These are phyloP conservation scores for Kwoniella dejecticola DNA, from an alignment of 768 basidiomycete genomes.

Conservation along the genomic window DNA sequence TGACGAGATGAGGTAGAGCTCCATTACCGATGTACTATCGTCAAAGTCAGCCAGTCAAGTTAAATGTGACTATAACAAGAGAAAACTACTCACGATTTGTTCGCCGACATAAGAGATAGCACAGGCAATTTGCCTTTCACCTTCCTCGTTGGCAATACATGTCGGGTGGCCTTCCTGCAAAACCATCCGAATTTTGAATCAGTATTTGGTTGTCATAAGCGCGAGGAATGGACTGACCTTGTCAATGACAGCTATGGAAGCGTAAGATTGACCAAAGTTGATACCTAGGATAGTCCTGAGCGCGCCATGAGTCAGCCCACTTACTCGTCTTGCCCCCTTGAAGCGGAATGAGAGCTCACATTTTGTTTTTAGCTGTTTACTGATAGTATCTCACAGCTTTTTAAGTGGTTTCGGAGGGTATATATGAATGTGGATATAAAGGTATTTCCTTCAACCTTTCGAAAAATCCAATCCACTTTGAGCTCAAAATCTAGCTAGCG, in stretches of 20 bases:
- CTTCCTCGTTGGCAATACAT: slow-evolving; percentile 97
- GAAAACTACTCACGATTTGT: slow-evolving; percentile 81
- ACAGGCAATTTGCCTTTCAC: slow-evolving; percentile 95
- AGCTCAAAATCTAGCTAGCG: background rate
- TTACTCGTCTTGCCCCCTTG: no score
- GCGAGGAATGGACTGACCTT: slow-evolving; percentile 64
- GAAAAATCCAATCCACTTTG: slow-evolving; percentile 7
- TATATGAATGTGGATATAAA: no score
- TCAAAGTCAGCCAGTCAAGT: background rate
- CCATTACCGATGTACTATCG: slow-evolving; percentile 90
- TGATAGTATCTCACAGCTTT: background rate
- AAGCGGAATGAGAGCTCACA: no score
- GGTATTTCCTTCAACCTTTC: no score
- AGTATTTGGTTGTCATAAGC: no score
- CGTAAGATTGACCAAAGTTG: slow-evolving; percentile 93
- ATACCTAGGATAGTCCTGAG: slow-evolving; percentile 67
- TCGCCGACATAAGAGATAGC: slow-evolving; percentile 88
- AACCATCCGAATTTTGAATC: no score
- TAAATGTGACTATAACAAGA: no score
- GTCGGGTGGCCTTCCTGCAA: slow-evolving; percentile 82
- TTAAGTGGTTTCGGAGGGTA: no score
- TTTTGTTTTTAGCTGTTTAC: slow-evolving; percentile 15
- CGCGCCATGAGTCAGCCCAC: no score
- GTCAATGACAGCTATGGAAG: slow-evolving; percentile 91
- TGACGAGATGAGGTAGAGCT: slow-evolving; percentile 89